A percentile compares a stretch with the other conserved stretches of the same genome.
Evolutionary conservation across 371 early-diverging fungal species (phyloP).

Genomic region (Basidiobolus meristosporus): DNA sequence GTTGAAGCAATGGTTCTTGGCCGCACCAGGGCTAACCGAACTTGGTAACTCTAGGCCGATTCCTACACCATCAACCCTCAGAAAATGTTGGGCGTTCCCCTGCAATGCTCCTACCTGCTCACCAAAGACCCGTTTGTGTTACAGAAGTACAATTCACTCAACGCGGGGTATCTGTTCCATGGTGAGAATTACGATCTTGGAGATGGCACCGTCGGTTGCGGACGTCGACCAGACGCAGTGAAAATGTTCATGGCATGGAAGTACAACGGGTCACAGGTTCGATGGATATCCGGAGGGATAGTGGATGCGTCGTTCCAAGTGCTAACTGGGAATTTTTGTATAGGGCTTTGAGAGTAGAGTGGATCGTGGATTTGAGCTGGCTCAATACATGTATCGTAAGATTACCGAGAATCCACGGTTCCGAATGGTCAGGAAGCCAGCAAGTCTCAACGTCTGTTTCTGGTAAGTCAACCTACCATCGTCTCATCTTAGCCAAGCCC

Average conservation of each 20-base stretch:
- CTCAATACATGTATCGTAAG: slow-evolving; percentile 14
- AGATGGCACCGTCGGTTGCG: slow-evolving; percentile 70
- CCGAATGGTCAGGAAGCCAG: slow-evolving; percentile 13
- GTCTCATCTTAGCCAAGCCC: not conserved
- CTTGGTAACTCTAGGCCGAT: slow-evolving; percentile 40
- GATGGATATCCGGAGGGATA: not conserved
- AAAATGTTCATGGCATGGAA: slow-evolving; percentile 74
- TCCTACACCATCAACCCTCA: slow-evolving; percentile 70
- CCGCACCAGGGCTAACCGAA: slow-evolving; percentile 4
- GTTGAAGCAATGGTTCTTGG: not conserved
- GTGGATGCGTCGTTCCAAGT: too few relatives aligned
- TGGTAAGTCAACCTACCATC: slow-evolving; percentile 38
- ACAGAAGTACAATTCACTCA: slow-evolving; percentile 29
- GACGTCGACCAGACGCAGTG: slow-evolving; percentile 63
- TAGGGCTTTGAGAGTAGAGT: slow-evolving; percentile 23
- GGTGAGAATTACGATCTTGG: slow-evolving; percentile 51
- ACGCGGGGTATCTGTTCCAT: slow-evolving; percentile 68
- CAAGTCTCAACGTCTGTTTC: slow-evolving; percentile 38
- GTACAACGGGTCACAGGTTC: slow-evolving; percentile 29
- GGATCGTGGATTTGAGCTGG: slow-evolving; percentile 18
- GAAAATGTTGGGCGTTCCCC: slow-evolving; percentile 66
- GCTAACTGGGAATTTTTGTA: too few relatives aligned
- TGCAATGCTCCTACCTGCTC: slow-evolving; percentile 65
- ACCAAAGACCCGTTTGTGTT: slow-evolving; percentile 27
- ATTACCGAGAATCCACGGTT: slow-evolving; percentile 8